Base-by-base conservation (phyloP, 2,329 filamentous ascomycete species). In the Samsoniella hepiali region DNA sequence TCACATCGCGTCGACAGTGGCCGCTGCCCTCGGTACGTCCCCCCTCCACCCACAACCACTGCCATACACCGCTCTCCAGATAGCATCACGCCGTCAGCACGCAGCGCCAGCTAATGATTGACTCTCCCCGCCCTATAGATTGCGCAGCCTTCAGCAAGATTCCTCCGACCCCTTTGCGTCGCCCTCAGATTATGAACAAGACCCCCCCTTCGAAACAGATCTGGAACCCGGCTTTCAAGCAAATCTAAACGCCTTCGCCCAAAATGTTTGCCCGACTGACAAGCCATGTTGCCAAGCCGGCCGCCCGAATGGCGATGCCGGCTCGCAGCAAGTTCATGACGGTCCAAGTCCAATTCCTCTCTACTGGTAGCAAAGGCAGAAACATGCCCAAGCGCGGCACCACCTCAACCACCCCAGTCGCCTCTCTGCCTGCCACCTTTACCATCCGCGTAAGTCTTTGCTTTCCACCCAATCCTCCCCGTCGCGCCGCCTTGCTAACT, bases 391-490 rank as follows among this genome's bases (percentile, higher is more conserved):
- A 80, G 42, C 79, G 78, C 64, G 79, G 81, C 67, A 78, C 82
- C 67, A 82, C 82, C 68, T 83, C 86, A 66, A 93, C 83, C 55
- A 74, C 88, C 67, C 86, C 88, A 65, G 87, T 87, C 66, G 85
- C 87, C 45, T 72, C 72, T 58, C 61, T 76, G 47, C 74, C 75
- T 71, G 95, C 95, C 67, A 98, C 95, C 64, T 91, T 99, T 73
- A 98, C 94, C 67, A 96, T 99, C 77, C 90, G 91, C 79, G 90
- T 92, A 82, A 62, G 86, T 78, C 38, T 34, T 13, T 22, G 6
- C 45, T 50, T 40, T 51, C 55, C 50, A 60, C n/a, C 34, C 31
- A 38, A 51, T 17, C 11, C 6, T 53, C 11, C 38, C 38, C 42
- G 40, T 7, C 22, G 36, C 17, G 47, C 34, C 36, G 7, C n/a